A percentile compares a stretch with the other conserved stretches of the same genome.
Evolutionary conservation across 208 protist species (phyloP).

Genomic region (Wallacemonas sp.): DNA sequence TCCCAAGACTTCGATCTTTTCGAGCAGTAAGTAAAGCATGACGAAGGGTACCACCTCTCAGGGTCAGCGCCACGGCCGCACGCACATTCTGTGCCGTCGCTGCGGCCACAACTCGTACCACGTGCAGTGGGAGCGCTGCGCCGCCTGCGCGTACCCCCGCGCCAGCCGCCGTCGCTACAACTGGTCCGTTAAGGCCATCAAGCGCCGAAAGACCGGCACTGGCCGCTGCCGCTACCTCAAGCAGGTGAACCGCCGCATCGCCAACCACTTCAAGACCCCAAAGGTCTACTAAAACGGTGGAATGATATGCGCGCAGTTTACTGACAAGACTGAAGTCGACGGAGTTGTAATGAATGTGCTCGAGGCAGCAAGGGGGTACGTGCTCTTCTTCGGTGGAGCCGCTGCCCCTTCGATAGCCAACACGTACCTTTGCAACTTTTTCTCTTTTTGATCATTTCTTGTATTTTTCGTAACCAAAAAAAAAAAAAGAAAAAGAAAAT

Average conservation of each 20-base stretch:
- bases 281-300: conserved; percentile 36
- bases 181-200: conserved; percentile 97
- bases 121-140: conserved; percentile 97
- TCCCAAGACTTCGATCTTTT: no score
- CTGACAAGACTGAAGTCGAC: no score
- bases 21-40: no score
- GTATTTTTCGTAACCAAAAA: conserved; percentile 6
- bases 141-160: conserved; percentile 97
- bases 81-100: conserved; percentile 97
- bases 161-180: conserved; percentile 96
- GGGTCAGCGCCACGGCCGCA: conserved; percentile 78
- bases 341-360: no score
- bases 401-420: no score
- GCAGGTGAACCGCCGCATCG: conserved; percentile 89
- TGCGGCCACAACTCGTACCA: conserved; percentile 98
- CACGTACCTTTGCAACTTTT: conserved; percentile 13
- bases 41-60: conserved; percentile 84
- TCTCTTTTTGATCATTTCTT: conserved; percentile 20
- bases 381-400: background rate
- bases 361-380: no score
- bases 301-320: no score
- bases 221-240: conserved; percentile 96
- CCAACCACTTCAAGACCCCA: conserved; percentile 92
- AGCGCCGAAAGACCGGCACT: conserved; percentile 97
- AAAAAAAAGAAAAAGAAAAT: conserved; percentile 12